Conservation (phyloP, 75 land plant genomes). For the Pinus tabuliformis region DNA sequence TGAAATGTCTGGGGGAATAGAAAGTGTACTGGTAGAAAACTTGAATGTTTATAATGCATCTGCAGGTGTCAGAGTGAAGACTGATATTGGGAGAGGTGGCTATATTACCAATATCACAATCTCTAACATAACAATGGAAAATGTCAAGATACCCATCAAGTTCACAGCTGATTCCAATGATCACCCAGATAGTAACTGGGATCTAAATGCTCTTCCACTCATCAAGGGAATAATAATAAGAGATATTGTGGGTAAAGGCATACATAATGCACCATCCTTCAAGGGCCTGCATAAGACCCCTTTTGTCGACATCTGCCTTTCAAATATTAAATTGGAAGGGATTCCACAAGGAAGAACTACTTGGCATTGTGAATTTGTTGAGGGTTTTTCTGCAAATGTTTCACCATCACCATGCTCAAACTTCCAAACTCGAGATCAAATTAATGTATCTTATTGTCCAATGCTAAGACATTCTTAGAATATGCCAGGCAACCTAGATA, state of each 20-base stretch:
- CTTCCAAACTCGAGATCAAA: constrained; percentile 21
- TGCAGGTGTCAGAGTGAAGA: constrained; percentile 61
- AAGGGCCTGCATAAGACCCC: constrained; percentile 53
- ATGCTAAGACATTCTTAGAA: background rate
- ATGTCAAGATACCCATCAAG: constrained; percentile 59
- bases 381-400: constrained; percentile 39
- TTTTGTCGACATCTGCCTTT: constrained; percentile 42
- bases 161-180: constrained; percentile 61
- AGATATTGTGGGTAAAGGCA: constrained; percentile 57
- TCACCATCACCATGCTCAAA: constrained; percentile 49
- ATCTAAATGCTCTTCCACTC: constrained; percentile 67
- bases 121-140: constrained; percentile 37
- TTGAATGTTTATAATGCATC: constrained; percentile 48
- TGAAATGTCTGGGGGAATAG: constrained; percentile 87
- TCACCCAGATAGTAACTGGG: constrained; percentile 62
- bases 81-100: constrained; percentile 80
- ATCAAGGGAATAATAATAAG: constrained; percentile 52
- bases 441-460: constrained; percentile 17
- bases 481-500: too few relatives aligned
- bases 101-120: constrained; percentile 57
- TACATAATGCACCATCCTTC: constrained; percentile 51
- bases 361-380: constrained; percentile 60
- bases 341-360: constrained; percentile 10
- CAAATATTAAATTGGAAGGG: constrained; percentile 26
- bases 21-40: constrained; percentile 41